Conservation (phyloP, 1,139 yeast genomes). For the Debaryomycetaceae sp. region DNA sequence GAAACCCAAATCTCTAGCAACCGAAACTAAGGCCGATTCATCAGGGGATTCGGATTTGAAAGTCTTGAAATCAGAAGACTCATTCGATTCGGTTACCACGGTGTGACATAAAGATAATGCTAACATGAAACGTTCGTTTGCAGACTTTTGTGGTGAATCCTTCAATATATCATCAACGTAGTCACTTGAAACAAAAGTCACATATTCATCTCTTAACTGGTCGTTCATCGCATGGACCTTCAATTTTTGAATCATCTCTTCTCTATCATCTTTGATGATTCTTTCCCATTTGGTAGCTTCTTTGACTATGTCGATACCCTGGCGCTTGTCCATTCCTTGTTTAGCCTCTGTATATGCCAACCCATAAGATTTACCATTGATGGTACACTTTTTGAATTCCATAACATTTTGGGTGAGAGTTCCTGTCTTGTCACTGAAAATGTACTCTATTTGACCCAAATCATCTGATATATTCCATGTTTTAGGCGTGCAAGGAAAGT, state of each 20-base stretch:
- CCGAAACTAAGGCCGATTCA: constrained; percentile 92
- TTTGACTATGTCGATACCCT: constrained; percentile 72
- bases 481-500: constrained; percentile 94
- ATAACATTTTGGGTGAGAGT: constrained; percentile 93
- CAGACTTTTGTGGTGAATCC: constrained; percentile 57
- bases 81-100: constrained; percentile 70
- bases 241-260: constrained; percentile 60
- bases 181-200: constrained; percentile 78
- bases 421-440: constrained; percentile 96
- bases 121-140: constrained; percentile 76
- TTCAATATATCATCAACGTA: constrained; percentile 34
- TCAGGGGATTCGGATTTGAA: constrained; percentile 98
- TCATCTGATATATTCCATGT: constrained; percentile 98
- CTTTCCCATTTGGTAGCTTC: constrained; percentile 63
- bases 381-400: constrained; percentile 94
- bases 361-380: constrained; percentile 85
- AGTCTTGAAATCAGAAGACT: constrained; percentile 31
- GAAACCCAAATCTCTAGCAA: constrained; percentile 91
- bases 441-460: constrained; percentile 92
- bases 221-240: constrained; percentile 46
- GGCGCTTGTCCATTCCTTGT: constrained; percentile 87
- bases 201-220: constrained; percentile 58
- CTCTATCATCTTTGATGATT: constrained; percentile 61
- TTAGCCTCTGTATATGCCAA: constrained; percentile 94
- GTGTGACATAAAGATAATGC: constrained; percentile 91